Conservation (phyloP, 441 rosid genomes). For the Bocquillonia castaneifolia region DNA sequence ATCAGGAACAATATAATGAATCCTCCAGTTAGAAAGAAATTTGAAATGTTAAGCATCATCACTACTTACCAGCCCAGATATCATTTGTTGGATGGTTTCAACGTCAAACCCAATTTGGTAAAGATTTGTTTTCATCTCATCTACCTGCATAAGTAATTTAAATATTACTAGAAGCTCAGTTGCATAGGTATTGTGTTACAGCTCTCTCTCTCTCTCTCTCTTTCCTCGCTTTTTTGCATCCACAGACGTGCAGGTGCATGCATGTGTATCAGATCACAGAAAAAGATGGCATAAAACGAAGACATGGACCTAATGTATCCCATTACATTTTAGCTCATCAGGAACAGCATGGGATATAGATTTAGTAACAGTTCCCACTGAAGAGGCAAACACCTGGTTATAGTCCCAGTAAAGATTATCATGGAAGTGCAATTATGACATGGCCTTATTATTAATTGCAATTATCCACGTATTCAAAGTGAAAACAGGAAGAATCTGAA, state of each 20-base stretch:
- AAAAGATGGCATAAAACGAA: background rate
- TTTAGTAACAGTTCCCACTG: background rate
- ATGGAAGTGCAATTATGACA: background rate
- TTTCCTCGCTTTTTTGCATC: too few relatives aligned
- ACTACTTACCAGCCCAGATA: slow-evolving; percentile 68
- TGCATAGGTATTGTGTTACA: background rate
- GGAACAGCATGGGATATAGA: background rate
- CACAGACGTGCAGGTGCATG: too few relatives aligned
- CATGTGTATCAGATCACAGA: background rate
- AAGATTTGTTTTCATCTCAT: slow-evolving; percentile 61
- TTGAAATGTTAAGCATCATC: slow-evolving; percentile 7
- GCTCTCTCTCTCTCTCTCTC: too few relatives aligned
- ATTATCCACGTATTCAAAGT: background rate
- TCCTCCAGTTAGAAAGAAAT: background rate
- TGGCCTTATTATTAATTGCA: background rate
- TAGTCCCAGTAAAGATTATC: background rate
- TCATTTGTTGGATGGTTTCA: slow-evolving; percentile 58
- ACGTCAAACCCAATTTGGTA: slow-evolving; percentile 74
- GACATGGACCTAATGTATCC: background rate
- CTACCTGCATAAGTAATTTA: slow-evolving; percentile 45
- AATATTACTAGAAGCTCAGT: slow-evolving; percentile 15
- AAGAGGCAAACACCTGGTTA: too few relatives aligned
- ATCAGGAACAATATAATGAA: slow-evolving; percentile 22
- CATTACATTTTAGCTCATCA: background rate
- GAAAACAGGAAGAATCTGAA: background rate